Evolutionary conservation across 1,139 yeast species (phyloP).

Genomic region (Hemisphaericaspora subhashii): DNA sequence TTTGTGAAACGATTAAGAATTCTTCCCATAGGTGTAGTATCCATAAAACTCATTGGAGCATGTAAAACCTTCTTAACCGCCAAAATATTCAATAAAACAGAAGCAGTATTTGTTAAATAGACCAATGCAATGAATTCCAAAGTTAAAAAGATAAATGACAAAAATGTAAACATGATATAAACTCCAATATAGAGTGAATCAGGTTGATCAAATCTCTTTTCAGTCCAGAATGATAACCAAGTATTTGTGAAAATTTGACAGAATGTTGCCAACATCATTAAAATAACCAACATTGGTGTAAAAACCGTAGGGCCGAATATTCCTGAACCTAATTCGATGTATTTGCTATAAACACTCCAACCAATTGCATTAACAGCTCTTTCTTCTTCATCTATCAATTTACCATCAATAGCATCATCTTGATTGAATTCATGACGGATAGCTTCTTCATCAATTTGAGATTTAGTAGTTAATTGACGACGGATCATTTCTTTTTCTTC

Average conservation of each 20-base stretch:
- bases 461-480: constrained; percentile 18
- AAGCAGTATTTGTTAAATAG: constrained; percentile 49
- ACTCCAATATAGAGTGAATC: constrained; percentile 70
- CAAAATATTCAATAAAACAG: constrained; percentile 39
- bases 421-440: constrained; percentile 19
- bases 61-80: constrained; percentile 67
- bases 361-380: constrained; percentile 43
- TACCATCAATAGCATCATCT: constrained; percentile 31
- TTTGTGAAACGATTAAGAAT: constrained; percentile 67
- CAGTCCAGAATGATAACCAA: constrained; percentile 88
- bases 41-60: constrained; percentile 59
- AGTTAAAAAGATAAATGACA: constrained; percentile 35
- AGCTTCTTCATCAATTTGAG: constrained; percentile 22
- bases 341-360: constrained; percentile 35
- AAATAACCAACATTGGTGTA: constrained; percentile 23
- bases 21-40: constrained; percentile 65
- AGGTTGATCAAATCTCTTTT: constrained; percentile 46
- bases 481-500: constrained; percentile 22
- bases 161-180: constrained; percentile 58
- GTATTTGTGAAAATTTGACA: constrained; percentile 66
- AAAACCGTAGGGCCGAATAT: constrained; percentile 25
- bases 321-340: constrained; percentile 61
- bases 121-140: constrained; percentile 50
- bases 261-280: constrained; percentile 51
- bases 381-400: constrained; percentile 30